Base-by-base conservation (phyloP, 805 yeast species). In the Danielia reshetovae region DNA sequence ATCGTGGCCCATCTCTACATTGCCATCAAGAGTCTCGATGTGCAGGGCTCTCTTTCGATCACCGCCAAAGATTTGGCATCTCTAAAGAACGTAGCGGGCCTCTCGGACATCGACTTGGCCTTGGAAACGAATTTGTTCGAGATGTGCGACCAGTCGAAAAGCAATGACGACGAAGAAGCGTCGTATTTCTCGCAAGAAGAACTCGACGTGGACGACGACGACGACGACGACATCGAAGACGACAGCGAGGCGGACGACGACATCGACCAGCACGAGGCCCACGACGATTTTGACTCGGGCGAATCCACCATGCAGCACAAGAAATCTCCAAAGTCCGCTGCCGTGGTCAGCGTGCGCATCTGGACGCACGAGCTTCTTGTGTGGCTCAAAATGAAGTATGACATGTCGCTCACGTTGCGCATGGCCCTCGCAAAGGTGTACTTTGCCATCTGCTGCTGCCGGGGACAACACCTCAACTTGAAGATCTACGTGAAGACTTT, bases 321-420 rank as follows among this genome's bases (percentile, higher is more conserved):
- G 44, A 70, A 77, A 7, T 70, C 80, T 1, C 77, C 83, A 2
- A 70, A 74, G 45, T 77, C 86, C 1, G 83, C 93, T 0, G 77
- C 93, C 0, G 81, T 85, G 5, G 78, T 84, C 5, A 73, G 80
- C 29, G 81, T 87, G 6, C 72, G 81, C 34, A 85, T 82, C 39
- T 89, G 96, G 95, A 82, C 96, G 0, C 79, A 82, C 35, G 97
- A 88, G 55, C 68, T 90, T 42, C 73, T 77, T 32, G 80, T 82
- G 26, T 82, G 96, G 75, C 56, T 87, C 35, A 75, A 74, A 47
- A 80, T 83, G 77, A 85, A 85, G 48, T 78, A 83, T 49, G 83
- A 82, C 34, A 70, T 90, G 63, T 97, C 98, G 0, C 48, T 86
- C 9, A 45, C 67, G 2, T 58, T 80, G 30, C 72, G 88, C 35